Evolutionary conservation across 2,329 filamentous ascomycete species (phyloP), one percentile per base, ranked within the genome.

Genomic region (Fusarium tupiense): DNA sequence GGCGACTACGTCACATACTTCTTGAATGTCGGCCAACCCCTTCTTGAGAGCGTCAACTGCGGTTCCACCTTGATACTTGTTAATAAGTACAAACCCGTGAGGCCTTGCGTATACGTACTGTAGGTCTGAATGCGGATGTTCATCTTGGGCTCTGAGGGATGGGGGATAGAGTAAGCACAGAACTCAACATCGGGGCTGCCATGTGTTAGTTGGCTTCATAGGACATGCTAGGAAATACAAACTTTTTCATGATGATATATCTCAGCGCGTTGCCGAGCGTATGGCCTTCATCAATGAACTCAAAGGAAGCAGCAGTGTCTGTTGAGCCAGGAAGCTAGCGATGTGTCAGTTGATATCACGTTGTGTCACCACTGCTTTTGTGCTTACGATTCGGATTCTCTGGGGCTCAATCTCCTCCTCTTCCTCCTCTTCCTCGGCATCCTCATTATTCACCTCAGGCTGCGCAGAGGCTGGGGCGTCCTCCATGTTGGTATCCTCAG

Each of bases 171-270:
- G 84, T 99, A 99, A 70, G 96, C 96, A 84, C 96, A 98, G 85
- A 99, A 98, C 83, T 99, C 96, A 69, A 99, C 96, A 73, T 96
- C 91, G 37, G 96, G 96, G 83, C 96, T 98, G 74, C 61, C 61
- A 17, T 47, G 31, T 56, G n/a, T 64, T 50, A 69, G 74, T 69
- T 53, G 17, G 24, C 24, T 24, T 7, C 13, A n/a, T 5, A 14
- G 16, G n/a, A 22, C 9, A 9, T 37, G 24, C 17, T 17, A 6
- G 13, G n/a, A 17, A 33, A 37, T 53, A 81, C 90, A 75, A 86
- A 98, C 96, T 99, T 99, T 85, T 98, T 98, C 94, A 98, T 98
- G 79, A 99, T 97, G 73, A 98, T 93, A 82, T 95, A 98, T 80
- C 96, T 90, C 77, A 99, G 85, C 16, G 95, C 94, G 83, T 99